A percentile compares a stretch with the other conserved stretches of the same genome.
These are phyloP conservation scores for cucumber (Cucumis sativus) DNA, from an alignment of 306 rosid genomes.

Conservation along the genomic window DNA sequence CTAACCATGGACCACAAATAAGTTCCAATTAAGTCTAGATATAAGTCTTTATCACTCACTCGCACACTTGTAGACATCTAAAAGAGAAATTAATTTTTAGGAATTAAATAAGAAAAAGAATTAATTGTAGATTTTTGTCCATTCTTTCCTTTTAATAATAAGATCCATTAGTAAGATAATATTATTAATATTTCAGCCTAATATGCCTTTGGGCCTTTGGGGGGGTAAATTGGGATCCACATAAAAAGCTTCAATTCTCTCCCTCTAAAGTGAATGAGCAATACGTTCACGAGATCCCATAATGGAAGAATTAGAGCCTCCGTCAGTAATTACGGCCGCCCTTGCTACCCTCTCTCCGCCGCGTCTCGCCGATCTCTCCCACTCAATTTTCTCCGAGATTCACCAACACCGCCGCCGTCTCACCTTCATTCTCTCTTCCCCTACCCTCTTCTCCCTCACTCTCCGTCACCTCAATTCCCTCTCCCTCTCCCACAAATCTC, in stretches of 20 bases:
- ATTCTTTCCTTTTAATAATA: neutral
- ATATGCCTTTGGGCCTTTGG: neutral
- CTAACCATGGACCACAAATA: too few species aligned
- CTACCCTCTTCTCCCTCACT: conserved; percentile 48
- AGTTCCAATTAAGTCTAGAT: too few species aligned
- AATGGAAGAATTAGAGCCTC: conserved; percentile 37
- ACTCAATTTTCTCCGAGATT: conserved; percentile 37
- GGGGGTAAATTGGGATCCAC: neutral
- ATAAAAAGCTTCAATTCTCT: neutral
- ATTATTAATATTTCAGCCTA: neutral
- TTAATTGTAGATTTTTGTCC: too few species aligned
- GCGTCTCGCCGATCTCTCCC: conserved; percentile 48
- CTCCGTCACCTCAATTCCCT: conserved; percentile 60
- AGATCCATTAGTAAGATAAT: neutral
- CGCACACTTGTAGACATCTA: too few species aligned
- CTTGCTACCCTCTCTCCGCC: conserved; percentile 56
- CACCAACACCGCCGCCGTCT: conserved; percentile 50
- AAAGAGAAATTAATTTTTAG: too few species aligned
- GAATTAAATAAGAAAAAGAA: too few species aligned
- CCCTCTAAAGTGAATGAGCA: neutral
- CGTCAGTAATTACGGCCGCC: conserved; percentile 46
- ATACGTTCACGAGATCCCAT: conserved; percentile 48
- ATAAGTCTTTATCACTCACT: too few species aligned
- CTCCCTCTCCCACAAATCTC: conserved; percentile 50
- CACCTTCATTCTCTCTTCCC: conserved; percentile 55